phyloP scores from a whole-genome alignment of 129 eudicot genomes.

The Centella asiatica region DNA sequence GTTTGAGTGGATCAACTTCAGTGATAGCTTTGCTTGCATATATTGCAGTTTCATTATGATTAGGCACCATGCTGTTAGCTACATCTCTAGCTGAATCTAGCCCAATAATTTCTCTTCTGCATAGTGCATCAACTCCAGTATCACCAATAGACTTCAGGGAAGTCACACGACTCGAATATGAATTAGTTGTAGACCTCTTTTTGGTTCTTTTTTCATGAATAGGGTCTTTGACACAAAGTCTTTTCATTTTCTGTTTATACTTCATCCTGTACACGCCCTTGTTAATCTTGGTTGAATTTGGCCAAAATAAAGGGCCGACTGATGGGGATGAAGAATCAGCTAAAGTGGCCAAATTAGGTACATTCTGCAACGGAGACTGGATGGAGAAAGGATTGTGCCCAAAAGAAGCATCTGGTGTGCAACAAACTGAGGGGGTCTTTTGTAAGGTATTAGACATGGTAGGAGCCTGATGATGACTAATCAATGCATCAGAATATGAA shows the following conservation, averaged over 20 bases:
- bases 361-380: conserved; percentile 9
- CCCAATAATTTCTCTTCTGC: background rate
- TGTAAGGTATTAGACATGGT: background rate
- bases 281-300: conserved; percentile 4
- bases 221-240: conserved; percentile 4
- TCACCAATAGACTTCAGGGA: background rate
- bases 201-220: conserved; percentile 2
- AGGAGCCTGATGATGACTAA: background rate
- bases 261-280: conserved; percentile 3
- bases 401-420: conserved; percentile 5
- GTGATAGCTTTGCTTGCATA: background rate
- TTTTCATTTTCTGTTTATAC: conserved; percentile 10
- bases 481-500: conserved; percentile 4
- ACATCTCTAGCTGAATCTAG: background rate
- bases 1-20: background rate
- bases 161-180: background rate
- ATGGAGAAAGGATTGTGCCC: background rate
- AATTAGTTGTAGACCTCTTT: conserved; percentile 14
- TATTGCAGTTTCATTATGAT: background rate
- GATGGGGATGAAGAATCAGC: conserved; percentile 1
- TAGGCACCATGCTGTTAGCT: background rate
- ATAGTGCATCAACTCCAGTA: background rate
- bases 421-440: background rate
- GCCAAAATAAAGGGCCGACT: background rate
- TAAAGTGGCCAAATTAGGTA: conserved; percentile 11